phyloP scores from a whole-genome alignment of 345 rosid genomes.

The Cardamine chenopodiifolia region DNA sequence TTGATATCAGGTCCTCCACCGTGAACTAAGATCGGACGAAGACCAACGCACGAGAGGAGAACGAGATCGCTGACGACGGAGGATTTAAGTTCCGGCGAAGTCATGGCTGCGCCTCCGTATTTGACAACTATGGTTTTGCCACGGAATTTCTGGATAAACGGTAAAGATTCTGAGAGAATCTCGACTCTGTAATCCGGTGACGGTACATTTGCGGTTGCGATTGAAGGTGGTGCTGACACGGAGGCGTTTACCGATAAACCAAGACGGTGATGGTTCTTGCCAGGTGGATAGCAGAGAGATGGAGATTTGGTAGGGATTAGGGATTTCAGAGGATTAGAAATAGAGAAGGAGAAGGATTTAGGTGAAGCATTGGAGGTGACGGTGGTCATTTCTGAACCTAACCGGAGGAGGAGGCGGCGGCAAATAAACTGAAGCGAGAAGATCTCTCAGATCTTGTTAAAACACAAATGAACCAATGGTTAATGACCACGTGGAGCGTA shows the following conservation, averaged over 20 bases:
- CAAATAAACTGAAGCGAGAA: conserved; percentile 11
- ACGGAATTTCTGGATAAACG: conserved; percentile 86
- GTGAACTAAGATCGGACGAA: conserved; percentile 87
- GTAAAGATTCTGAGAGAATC: conserved; percentile 85
- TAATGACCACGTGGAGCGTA: not conserved
- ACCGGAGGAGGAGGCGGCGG: conserved; percentile 29
- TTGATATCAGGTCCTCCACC: conserved; percentile 96
- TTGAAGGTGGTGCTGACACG: conserved; percentile 30
- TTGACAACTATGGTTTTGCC: conserved; percentile 92
- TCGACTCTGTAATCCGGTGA: conserved; percentile 60
- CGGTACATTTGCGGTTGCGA: not conserved
- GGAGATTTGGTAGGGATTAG: conserved; percentile 15
- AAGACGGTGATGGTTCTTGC: conserved; percentile 21
- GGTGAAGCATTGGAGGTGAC: conserved; percentile 36
- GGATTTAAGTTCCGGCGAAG: conserved; percentile 64
- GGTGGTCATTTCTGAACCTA: conserved; percentile 37
- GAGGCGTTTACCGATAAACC: conserved; percentile 41
- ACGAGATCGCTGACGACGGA: conserved; percentile 79
- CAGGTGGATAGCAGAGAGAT: conserved; percentile 25
- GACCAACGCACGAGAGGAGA: conserved; percentile 83
- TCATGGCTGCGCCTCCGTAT: conserved; percentile 98
- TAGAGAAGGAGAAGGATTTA: conserved; percentile 26
- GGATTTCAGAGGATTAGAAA: conserved; percentile 2
- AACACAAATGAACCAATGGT: conserved; percentile 4
- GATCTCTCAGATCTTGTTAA: not conserved